A percentile compares a stretch with the other conserved stretches of the same genome.
These are phyloP conservation scores for Apostasia ramifera DNA, from an alignment of 106 monocot species.

Conservation along the genomic window DNA sequence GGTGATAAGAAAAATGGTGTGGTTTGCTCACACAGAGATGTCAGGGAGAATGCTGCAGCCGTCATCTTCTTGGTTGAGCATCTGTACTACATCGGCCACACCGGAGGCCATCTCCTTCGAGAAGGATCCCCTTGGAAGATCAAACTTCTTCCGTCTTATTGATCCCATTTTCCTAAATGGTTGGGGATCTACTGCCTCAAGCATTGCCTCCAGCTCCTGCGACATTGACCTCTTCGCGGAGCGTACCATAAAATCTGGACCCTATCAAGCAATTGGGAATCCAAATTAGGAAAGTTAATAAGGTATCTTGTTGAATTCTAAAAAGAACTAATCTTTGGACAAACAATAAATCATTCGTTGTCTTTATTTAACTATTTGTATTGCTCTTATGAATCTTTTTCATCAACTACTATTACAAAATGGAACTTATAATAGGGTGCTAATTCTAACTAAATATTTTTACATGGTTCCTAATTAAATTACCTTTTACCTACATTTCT, in stretches of 20 bases:
- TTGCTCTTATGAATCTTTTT: too few relatives aligned
- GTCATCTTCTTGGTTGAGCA: conserved; percentile 13
- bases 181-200: conserved; percentile 5
- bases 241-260: not conserved
- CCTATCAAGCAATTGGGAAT: not conserved
- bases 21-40: not conserved
- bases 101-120: conserved; percentile 5
- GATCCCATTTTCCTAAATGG: not conserved
- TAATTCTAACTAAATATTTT: too few relatives aligned
- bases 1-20: not conserved
- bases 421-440: too few relatives aligned
- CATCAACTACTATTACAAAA: too few relatives aligned
- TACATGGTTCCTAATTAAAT: too few relatives aligned
- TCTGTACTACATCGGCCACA: conserved; percentile 5
- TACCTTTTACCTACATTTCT: too few relatives aligned
- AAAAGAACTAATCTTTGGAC: too few relatives aligned
- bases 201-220: conserved; percentile 8
- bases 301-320: too few relatives aligned
- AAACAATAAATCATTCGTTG: too few relatives aligned
- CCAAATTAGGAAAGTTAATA: too few relatives aligned
- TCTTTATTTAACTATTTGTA: too few relatives aligned
- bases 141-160: conserved; percentile 1
- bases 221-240: conserved; percentile 10
- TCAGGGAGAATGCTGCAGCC: not conserved
- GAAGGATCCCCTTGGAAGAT: conserved; percentile 1